Evolutionary conservation across 305 asterid genomes (phyloP), one percentile per base, ranked within the genome.

Genomic region (Rubia tinctorum): DNA sequence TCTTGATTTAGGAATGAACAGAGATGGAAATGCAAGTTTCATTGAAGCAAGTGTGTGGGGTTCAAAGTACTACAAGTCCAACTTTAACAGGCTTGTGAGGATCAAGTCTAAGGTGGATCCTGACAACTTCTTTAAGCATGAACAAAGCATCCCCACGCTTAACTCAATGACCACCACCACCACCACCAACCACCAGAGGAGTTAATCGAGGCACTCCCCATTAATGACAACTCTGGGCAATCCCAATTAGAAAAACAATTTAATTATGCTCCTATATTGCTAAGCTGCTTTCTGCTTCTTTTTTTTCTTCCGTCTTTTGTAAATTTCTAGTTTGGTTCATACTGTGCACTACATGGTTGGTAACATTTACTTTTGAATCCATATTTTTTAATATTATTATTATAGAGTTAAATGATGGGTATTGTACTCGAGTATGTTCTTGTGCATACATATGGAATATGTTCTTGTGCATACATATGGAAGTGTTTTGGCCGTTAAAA

Each of bases 21-120:
- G 18, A 18, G 59, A 53, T 53, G 59, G 59, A 53, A 53, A 53
- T 18, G 23, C 59, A 53, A 53, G 59, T 10, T 53, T 53, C 59
- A 53, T 53, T 6, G 59, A 18, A 53, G 59, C 59, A 17, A 53
- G 59, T 18, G 8, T 53, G 22, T 53, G 59, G 96, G 96, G 96
- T 14, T 39, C 70, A n/a, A 85, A 76, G 22, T 91, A 91, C 60
- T 91, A 72, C 73, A 89, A 89, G 72, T 82, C 75, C 74, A 91
- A 91, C 63, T 89, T 88, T 58, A 58, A 58, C 44, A 88, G 91
- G 78, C 81, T 91, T 0, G 89, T 88, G 34, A 45, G 43, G 15
- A 89, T 89, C 73, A 91, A 91, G 81, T 83, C 84, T 4, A 86
- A 76, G 73, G 85, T 85, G 55, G 97, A 53, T 53, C 59, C 59